phyloP scores from a whole-genome alignment of 768 basidiomycete genomes.

The Collybia mongolica region DNA sequence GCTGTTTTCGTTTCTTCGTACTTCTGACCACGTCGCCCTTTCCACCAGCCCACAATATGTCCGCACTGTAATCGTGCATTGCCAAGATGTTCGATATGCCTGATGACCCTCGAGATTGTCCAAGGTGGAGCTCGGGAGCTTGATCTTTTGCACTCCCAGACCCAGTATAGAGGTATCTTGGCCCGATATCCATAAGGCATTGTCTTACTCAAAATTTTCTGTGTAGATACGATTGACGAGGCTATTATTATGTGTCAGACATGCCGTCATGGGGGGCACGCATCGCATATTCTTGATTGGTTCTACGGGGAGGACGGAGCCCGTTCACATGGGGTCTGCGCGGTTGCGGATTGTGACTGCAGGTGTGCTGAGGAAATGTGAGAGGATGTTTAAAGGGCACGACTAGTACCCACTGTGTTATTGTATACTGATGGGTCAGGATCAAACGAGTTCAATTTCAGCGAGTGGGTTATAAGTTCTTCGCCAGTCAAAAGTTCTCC shows the following conservation, averaged over 20 bases:
- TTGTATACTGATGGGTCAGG: too few relatives aligned
- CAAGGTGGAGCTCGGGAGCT: constrained; percentile 61
- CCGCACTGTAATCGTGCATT: constrained; percentile 65
- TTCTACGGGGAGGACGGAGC: constrained; percentile 67
- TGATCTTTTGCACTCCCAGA: constrained; percentile 47
- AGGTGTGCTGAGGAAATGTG: constrained; percentile 63
- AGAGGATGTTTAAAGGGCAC: neutral
- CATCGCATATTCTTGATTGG: constrained; percentile 84
- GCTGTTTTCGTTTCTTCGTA: neutral
- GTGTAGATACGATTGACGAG: constrained; percentile 74
- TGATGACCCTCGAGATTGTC: constrained; percentile 73
- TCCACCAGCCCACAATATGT: constrained; percentile 59
- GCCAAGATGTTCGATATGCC: constrained; percentile 78
- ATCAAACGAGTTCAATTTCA: too few relatives aligned
- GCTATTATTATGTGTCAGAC: constrained; percentile 85
- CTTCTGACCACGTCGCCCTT: constrained; percentile 3
- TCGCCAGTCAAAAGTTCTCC: too few relatives aligned
- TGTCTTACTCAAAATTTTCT: neutral
- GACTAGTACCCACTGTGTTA: too few relatives aligned
- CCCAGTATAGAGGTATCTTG: constrained; percentile 51
- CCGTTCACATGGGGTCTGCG: constrained; percentile 54
- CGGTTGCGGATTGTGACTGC: constrained; percentile 77
- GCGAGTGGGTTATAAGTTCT: too few relatives aligned
- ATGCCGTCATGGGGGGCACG: constrained; percentile 85
- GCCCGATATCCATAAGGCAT: constrained; percentile 1